Conservation (phyloP, 1,284 basidiomycete genomes). For the Pseudozyma hubeiensis region DNA sequence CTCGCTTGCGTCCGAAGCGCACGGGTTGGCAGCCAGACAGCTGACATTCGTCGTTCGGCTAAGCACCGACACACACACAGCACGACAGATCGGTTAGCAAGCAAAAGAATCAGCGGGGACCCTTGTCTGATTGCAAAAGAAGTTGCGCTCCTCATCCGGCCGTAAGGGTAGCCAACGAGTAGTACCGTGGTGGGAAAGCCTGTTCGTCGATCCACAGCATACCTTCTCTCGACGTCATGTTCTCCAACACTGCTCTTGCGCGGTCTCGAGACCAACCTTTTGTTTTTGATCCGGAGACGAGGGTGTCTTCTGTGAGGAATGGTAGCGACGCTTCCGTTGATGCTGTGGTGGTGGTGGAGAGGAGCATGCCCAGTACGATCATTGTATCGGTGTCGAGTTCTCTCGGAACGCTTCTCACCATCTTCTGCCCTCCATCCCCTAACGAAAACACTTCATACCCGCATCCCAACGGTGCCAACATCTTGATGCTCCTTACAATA, state of each 20-base stretch:
- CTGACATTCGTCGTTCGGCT: too few species aligned
- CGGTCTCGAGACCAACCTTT: constrained; percentile 81
- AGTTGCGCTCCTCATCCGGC: neutral
- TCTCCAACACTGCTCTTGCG: constrained; percentile 81
- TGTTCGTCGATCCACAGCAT: constrained; percentile 94
- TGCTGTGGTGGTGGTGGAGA: constrained; percentile 69
- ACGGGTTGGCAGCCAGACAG: too few species aligned
- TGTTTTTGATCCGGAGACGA: constrained; percentile 75
- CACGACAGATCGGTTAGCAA: neutral
- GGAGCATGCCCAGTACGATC: constrained; percentile 65
- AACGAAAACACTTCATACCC: constrained; percentile 87
- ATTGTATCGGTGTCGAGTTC: constrained; percentile 69
- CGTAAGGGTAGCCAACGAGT: constrained; percentile 44
- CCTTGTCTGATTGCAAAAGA: too few species aligned
- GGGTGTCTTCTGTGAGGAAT: constrained; percentile 73
- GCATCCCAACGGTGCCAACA: constrained; percentile 84
- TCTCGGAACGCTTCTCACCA: constrained; percentile 69
- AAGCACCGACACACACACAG: neutral
- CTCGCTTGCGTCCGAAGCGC: neutral
- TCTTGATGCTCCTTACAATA: constrained; percentile 84
- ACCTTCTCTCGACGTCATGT: constrained; percentile 89
- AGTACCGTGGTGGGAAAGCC: constrained; percentile 70
- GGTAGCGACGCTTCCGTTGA: constrained; percentile 23
- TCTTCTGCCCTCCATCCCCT: constrained; percentile 70
- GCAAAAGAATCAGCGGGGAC: too few species aligned